Evolutionary conservation across 208 protist species (phyloP).

Genomic region (Crithidia mellificae): DNA sequence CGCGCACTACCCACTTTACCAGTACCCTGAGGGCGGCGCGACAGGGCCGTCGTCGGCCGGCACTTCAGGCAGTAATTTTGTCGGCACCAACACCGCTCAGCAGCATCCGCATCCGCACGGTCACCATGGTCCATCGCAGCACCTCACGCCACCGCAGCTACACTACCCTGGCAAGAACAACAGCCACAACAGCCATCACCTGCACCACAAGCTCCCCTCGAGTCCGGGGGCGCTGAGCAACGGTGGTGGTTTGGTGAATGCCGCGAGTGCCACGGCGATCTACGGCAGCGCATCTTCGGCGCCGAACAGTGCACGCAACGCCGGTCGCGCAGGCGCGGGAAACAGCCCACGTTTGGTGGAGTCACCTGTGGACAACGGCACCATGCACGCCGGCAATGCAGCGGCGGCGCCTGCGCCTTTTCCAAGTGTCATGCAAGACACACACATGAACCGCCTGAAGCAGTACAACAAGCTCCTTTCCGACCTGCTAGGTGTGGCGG

Average conservation of each 20-base stretch:
- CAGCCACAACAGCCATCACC: no score
- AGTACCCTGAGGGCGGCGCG: slow-evolving; percentile 30
- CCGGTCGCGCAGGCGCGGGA: background rate
- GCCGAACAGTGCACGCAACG: background rate
- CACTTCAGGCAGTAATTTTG: background rate
- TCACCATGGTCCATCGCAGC: no score
- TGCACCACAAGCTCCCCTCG: no score
- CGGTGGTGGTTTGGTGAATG: slow-evolving; percentile 1
- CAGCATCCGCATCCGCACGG: background rate
- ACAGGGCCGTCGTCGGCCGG: background rate
- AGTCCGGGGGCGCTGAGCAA: no score
- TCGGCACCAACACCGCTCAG: background rate
- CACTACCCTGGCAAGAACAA: no score
- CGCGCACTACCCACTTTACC: slow-evolving; percentile 42
- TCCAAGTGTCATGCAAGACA: slow-evolving; percentile 9
- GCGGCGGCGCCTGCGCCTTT: background rate
- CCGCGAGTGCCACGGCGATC: background rate
- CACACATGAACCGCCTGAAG: slow-evolving; percentile 34
- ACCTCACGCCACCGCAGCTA: background rate
- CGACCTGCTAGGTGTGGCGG: slow-evolving; percentile 42
- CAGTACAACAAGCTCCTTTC: slow-evolving; percentile 39
- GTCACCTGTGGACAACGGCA: slow-evolving; percentile 13
- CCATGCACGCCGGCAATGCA: no score
- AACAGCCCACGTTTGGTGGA: slow-evolving; percentile 10
- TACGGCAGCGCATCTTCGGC: slow-evolving; percentile 1